Evolutionary conservation across 495 filamentous ascomycete genomes (phyloP).

Genomic region (Sporormia fimetaria): DNA sequence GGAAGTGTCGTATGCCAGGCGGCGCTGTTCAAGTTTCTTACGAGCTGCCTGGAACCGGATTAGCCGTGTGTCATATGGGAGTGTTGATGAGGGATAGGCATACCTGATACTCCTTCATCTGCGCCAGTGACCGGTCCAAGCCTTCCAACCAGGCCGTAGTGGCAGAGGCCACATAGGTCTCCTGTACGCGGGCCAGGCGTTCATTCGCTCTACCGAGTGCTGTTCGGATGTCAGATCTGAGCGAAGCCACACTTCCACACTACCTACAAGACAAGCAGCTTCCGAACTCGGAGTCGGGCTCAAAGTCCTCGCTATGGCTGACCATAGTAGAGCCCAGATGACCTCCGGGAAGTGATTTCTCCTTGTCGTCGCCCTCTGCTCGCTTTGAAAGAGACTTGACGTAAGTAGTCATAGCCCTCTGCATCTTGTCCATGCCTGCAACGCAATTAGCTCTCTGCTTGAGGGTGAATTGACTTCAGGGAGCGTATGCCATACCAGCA

Average conservation of each 20-base stretch:
- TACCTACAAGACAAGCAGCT: constrained; percentile 68
- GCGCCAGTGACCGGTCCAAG: constrained; percentile 74
- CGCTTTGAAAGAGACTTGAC: constrained; percentile 85
- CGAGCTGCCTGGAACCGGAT: constrained; percentile 50
- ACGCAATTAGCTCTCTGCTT: constrained; percentile 1
- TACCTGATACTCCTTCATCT: constrained; percentile 98
- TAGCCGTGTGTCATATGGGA: background rate
- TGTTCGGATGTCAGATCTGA: constrained; percentile 6
- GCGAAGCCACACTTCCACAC: background rate
- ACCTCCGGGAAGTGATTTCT: constrained; percentile 71
- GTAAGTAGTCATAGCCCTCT: constrained; percentile 79
- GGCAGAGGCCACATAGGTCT: constrained; percentile 69
- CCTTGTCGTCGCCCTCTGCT: constrained; percentile 69
- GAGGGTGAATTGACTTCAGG: background rate
- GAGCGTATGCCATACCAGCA: constrained; percentile 55
- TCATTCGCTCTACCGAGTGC: constrained; percentile 55
- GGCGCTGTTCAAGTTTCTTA: constrained; percentile 88
- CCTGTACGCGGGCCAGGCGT: constrained; percentile 75
- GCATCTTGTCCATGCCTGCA: constrained; percentile 80
- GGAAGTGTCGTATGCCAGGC: constrained; percentile 85
- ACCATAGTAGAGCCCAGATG: constrained; percentile 84
- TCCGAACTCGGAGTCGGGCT: constrained; percentile 82
- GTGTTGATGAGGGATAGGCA: constrained; percentile 1
- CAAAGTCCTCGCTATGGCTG: constrained; percentile 86
- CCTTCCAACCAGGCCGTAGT: constrained; percentile 86